Evolutionary conservation across 768 basidiomycete genomes (phyloP).

Genomic region (Lyophyllum atratum): DNA sequence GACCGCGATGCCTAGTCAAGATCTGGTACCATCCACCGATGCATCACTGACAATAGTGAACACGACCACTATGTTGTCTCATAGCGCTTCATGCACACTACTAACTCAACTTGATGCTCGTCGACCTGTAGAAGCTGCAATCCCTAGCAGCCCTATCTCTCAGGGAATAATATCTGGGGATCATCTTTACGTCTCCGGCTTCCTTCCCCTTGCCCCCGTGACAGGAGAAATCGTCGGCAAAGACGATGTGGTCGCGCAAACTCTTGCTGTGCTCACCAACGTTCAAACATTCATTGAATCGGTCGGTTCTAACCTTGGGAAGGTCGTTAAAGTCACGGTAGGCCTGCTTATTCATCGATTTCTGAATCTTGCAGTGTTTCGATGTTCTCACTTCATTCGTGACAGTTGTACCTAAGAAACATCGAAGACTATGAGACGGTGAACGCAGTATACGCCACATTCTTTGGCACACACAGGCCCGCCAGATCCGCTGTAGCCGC

Average conservation of each 20-base stretch:
- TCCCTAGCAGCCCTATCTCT: constrained; percentile 12
- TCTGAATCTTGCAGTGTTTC: neutral
- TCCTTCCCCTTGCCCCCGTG: constrained; percentile 9
- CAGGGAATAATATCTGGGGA: constrained; percentile 11
- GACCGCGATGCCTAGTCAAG: no score
- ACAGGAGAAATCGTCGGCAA: constrained; percentile 5
- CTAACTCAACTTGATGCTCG: no score
- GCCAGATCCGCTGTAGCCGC: neutral
- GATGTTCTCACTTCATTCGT: neutral
- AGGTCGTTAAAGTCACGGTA: constrained; percentile 14
- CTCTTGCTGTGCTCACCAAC: constrained; percentile 4
- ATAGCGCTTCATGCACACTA: no score
- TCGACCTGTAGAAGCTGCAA: neutral
- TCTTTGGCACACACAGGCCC: neutral
- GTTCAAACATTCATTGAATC: constrained; percentile 6
- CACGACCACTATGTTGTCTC: no score
- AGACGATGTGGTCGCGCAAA: constrained; percentile 5
- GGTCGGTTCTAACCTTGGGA: constrained; percentile 7
- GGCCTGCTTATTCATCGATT: neutral
- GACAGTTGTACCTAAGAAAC: constrained; percentile 10
- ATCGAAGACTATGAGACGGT: neutral
- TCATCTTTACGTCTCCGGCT: constrained; percentile 14
- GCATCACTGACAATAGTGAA: no score
- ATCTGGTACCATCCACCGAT: no score
- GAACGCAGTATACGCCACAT: neutral